Evolutionary conservation across 2,329 filamentous ascomycete species (phyloP).

Genomic region (Coleophoma eucalyptorum): DNA sequence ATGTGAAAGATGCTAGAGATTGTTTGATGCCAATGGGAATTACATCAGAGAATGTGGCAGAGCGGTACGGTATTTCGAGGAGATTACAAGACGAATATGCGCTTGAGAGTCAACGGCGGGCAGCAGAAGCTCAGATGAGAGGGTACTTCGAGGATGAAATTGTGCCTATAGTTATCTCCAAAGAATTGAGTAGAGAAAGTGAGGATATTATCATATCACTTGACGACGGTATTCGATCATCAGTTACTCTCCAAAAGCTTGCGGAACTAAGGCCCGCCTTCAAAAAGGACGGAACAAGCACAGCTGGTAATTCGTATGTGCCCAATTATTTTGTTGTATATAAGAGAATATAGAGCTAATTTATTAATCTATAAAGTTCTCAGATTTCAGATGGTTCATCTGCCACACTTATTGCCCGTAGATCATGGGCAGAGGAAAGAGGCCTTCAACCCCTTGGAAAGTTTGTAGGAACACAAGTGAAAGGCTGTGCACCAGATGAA

Average conservation of each 20-base stretch:
- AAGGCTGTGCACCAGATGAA: conserved; percentile 61
- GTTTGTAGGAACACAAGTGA: conserved; percentile 60
- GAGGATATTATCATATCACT: conserved; percentile 45
- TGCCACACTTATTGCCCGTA: conserved; percentile 59
- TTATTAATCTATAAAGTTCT: conserved; percentile 22
- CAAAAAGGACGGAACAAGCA: conserved; percentile 52
- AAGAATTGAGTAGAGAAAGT: conserved; percentile 28
- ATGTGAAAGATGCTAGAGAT: conserved; percentile 53
- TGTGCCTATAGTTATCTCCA: conserved; percentile 52
- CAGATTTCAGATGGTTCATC: conserved; percentile 65
- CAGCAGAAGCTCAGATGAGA: conserved; percentile 51
- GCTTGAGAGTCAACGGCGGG: conserved; percentile 54
- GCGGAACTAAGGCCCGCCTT: conserved; percentile 62
- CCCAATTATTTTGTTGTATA: background rate
- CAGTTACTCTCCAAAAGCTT: conserved; percentile 54
- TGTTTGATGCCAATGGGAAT: conserved; percentile 70
- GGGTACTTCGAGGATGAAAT: conserved; percentile 62
- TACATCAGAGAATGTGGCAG: conserved; percentile 64
- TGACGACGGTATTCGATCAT: conserved; percentile 61
- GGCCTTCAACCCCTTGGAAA: conserved; percentile 61
- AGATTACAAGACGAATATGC: conserved; percentile 62
- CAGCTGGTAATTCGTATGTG: conserved; percentile 53
- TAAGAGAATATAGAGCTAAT: background rate
- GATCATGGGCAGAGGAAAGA: conserved; percentile 55
- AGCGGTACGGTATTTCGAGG: conserved; percentile 54